phyloP scores from a whole-genome alignment of 345 rosid genomes.

The Populus deltoides region DNA sequence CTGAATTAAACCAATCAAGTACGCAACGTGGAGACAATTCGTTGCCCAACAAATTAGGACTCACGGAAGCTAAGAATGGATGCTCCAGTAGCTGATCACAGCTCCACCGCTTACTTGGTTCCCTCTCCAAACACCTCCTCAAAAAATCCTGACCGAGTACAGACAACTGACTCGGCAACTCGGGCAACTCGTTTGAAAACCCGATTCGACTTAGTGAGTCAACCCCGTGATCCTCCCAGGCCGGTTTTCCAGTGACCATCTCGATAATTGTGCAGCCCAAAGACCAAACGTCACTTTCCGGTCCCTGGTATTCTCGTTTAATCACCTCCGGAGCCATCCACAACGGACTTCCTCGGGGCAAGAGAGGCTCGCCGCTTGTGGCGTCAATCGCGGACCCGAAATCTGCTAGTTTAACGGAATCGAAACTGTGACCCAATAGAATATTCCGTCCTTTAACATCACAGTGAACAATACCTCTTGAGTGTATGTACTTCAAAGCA shows the following conservation, averaged over 20 bases:
- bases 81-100: conserved; percentile 67
- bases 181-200: conserved; percentile 48
- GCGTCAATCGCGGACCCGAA: conserved; percentile 57
- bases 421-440: conserved; percentile 35
- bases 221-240: conserved; percentile 64
- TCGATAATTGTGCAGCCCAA: conserved; percentile 70
- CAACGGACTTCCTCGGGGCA: conserved; percentile 79
- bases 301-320: conserved; percentile 61
- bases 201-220: conserved; percentile 56
- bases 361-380: background rate
- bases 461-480: conserved; percentile 63
- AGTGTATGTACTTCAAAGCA: conserved; percentile 53
- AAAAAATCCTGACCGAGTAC: conserved; percentile 58
- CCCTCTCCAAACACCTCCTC: conserved; percentile 54
- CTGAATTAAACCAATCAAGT: conserved; percentile 51
- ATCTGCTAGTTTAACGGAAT: conserved; percentile 62
- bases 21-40: conserved; percentile 77
- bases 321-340: conserved; percentile 97
- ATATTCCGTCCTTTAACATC: conserved; percentile 72
- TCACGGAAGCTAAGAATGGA: conserved; percentile 47
- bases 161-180: conserved; percentile 45
- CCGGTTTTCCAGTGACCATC: conserved; percentile 70
- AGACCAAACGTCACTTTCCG: conserved; percentile 84
- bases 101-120: conserved; percentile 57
- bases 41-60: background rate